Evolutionary conservation across 2,329 filamentous ascomycete species (phyloP).

Genomic region (Geosmithia putterillii): DNA sequence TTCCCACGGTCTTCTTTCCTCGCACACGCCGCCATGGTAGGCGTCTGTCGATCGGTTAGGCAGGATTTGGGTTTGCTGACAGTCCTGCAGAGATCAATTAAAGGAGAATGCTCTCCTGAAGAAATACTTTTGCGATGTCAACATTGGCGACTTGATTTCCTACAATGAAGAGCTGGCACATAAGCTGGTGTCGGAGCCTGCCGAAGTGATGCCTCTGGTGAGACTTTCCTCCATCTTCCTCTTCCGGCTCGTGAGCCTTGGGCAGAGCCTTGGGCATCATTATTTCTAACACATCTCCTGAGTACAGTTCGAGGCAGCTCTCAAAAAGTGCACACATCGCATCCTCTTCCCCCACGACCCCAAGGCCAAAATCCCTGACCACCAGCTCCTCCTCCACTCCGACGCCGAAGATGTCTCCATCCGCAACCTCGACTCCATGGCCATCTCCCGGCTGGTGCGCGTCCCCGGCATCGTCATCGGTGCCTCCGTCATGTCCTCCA

Average conservation of each 20-base stretch:
- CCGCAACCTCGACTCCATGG: constrained; percentile 82
- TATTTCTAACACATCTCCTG: neutral
- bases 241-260: neutral
- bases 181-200: constrained; percentile 76
- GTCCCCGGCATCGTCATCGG: constrained; percentile 97
- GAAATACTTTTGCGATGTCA: constrained; percentile 91
- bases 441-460: constrained; percentile 86
- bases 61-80: constrained; percentile 4
- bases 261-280: too few relatives aligned
- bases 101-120: constrained; percentile 89
- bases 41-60: neutral
- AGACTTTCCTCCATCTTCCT: constrained; percentile 17
- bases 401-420: constrained; percentile 85
- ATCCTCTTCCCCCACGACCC: constrained; percentile 76
- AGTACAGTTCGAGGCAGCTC: constrained; percentile 71
- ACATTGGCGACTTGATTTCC: constrained; percentile 89
- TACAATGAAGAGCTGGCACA: constrained; percentile 95
- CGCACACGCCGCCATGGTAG: neutral
- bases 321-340: constrained; percentile 83
- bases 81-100: constrained; percentile 67
- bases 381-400: constrained; percentile 91
- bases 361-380: constrained; percentile 63
- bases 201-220: constrained; percentile 85
- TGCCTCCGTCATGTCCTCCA: constrained; percentile 91
- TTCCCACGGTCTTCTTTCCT: neutral